Conservation (phyloP, 768 basidiomycete species). For the Rhodotorula paludigena region DNA sequence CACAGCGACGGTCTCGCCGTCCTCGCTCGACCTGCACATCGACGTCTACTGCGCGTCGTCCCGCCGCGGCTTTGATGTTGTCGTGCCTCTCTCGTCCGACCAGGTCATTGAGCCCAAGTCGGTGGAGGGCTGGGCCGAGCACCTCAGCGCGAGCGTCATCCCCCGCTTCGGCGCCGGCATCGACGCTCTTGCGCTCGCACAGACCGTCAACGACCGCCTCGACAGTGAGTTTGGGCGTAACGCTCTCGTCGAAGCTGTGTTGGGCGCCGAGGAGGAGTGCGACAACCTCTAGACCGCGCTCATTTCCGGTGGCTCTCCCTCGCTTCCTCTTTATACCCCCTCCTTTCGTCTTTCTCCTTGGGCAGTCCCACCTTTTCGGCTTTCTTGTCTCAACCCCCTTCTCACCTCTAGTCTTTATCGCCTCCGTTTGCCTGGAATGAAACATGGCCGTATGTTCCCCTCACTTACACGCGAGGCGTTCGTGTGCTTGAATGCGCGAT, state of each 20-base stretch:
- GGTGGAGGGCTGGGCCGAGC: slow-evolving; percentile 3
- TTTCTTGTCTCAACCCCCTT: too few species aligned
- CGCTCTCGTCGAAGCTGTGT: slow-evolving; percentile 1
- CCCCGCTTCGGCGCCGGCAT: not conserved
- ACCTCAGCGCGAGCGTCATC: not conserved
- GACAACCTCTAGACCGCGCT: not conserved
- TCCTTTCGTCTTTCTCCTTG: not conserved
- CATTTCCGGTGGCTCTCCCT: not conserved
- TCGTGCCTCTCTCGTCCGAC: slow-evolving; percentile 1
- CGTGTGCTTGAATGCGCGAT: too few species aligned
- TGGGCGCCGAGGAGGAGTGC: slow-evolving; percentile 1
- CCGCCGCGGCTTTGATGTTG: not conserved
- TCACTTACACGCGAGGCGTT: too few species aligned
- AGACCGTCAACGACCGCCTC: slow-evolving; percentile 10
- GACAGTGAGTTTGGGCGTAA: not conserved
- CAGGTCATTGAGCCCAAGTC: not conserved
- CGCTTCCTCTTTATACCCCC: too few species aligned
- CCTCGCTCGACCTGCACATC: not conserved
- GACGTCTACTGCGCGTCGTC: not conserved
- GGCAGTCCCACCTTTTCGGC: too few species aligned
- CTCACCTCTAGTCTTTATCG: too few species aligned
- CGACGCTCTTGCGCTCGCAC: slow-evolving; percentile 9
- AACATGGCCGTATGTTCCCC: too few species aligned
- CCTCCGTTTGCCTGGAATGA: too few species aligned
- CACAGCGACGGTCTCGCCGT: not conserved